Evolutionary conservation across 768 basidiomycete genomes (phyloP).

Genomic region (Kwoniella newhampshirensis): DNA sequence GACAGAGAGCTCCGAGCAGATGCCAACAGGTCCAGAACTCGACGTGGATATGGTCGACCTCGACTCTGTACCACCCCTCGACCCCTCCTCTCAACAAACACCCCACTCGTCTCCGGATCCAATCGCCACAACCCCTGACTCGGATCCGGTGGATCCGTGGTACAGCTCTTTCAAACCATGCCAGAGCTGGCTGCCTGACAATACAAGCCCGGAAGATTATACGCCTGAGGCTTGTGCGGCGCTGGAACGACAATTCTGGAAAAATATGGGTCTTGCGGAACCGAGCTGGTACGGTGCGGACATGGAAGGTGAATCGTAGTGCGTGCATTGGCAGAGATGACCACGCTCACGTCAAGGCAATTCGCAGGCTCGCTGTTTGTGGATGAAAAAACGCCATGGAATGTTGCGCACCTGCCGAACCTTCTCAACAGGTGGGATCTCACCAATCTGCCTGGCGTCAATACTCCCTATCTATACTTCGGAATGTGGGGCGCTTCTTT

Average conservation of each 20-base stretch:
- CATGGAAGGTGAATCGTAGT: constrained; percentile 67
- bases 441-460: constrained; percentile 83
- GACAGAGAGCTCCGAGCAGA: not conserved
- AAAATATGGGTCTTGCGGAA: constrained; percentile 80
- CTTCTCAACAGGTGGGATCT: constrained; percentile 73
- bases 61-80: constrained; percentile 26
- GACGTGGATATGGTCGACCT: constrained; percentile 3
- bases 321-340: constrained; percentile 32
- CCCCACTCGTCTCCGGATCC: constrained; percentile 43
- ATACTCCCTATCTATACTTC: constrained; percentile 95
- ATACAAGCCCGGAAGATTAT: constrained; percentile 73
- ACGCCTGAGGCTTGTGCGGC: constrained; percentile 82
- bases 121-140: constrained; percentile 30
- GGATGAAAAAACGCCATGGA: constrained; percentile 79
- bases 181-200: constrained; percentile 72
- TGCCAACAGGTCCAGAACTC: not conserved
- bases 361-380: constrained; percentile 59
- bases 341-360: too few relatives aligned
- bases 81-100: constrained; percentile 30
- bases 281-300: constrained; percentile 99
- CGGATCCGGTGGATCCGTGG: constrained; percentile 60
- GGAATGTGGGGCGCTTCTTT: constrained; percentile 99
- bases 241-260: constrained; percentile 87
- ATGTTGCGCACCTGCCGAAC: constrained; percentile 88
- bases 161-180: constrained; percentile 70